Evolutionary conservation across 75 land plant species (phyloP).

Genomic region (Cryptomeria japonica): DNA sequence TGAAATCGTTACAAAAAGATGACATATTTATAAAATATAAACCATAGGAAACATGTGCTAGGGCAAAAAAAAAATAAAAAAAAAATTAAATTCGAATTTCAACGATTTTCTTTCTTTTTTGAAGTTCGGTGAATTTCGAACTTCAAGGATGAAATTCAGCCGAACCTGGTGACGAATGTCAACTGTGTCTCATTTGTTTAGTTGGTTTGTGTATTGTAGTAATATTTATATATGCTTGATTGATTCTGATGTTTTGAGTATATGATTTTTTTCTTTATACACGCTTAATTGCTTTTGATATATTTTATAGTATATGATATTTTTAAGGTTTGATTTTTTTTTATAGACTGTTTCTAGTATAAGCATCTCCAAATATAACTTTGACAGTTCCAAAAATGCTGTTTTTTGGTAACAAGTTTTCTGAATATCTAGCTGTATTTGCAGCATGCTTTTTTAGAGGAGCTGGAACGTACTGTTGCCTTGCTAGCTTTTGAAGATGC

Average conservation of each 20-base stretch:
- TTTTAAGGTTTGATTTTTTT: conserved; percentile 3
- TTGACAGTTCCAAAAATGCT: background rate
- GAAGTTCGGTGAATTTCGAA: too few species aligned
- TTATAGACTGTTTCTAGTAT: background rate
- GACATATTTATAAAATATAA: too few species aligned
- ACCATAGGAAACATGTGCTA: too few species aligned
- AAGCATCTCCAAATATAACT: background rate
- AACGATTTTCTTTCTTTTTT: too few species aligned
- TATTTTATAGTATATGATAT: background rate
- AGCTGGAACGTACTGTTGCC: conserved; percentile 93
- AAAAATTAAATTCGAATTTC: too few species aligned
- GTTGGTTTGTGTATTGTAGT: background rate
- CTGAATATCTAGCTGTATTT: background rate
- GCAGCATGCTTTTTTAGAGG: conserved; percentile 94
- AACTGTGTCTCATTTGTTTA: background rate
- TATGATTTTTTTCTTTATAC: background rate
- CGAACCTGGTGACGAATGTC: too few species aligned
- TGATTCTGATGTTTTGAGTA: conserved; percentile 7
- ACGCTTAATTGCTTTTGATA: background rate
- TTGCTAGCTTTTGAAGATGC: conserved; percentile 92
- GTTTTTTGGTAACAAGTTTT: background rate
- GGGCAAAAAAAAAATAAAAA: too few species aligned
- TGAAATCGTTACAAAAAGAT: too few species aligned
- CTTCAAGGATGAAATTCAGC: too few species aligned
- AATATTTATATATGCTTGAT: background rate